Evolutionary conservation across 2,329 filamentous ascomycete genomes (phyloP), one percentile per base, ranked within the genome.

Genomic region (Scorias spongiosa): DNA sequence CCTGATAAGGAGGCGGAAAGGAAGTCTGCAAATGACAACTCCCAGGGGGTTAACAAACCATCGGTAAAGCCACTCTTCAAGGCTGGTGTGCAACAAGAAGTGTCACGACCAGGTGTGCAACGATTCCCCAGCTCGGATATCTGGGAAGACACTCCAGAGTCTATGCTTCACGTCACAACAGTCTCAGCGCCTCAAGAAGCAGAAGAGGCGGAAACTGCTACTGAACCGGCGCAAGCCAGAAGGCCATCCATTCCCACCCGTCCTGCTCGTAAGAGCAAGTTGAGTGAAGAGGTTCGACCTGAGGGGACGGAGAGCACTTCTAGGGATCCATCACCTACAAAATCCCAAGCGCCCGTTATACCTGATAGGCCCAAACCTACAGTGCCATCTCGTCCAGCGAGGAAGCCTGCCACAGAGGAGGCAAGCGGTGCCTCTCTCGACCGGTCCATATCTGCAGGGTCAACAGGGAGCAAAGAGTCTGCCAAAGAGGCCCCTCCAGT

Each of bases 121-220:
- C 78, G 86, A 10, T 96, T 96, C 61, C 89, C 89, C 0, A 94
- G 88, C 59, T 78, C 79, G 44, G 89, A 96, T 63, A 78, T 95
- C 37, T 95, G 89, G 89, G 89, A 96, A 65, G 89, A 96, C 60
- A 80, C 76, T 0, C 89, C 89, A 1, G 86, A 93, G 54, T 89
- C 84, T 55, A 74, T 84, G 45, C 74, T 82, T 49, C 73, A 93
- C 15, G 78, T 87, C 55, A 83, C 88, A 0, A 88, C 81, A 0
- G 79, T 93, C 41, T 64, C 59, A 29, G 49, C 49, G 7, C 59
- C 58, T 30, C 55, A 60, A 42, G 53, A 56, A 49, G 57, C 58
- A 14, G 57, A 44, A 12, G 46, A 53, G 30, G 49, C 53, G 26
- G 48, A 52, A n/a, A 38, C 20, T 11, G 46, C 52, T 37, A 51